These are phyloP conservation scores for Talaromyces nanjingensis DNA, from an alignment of 495 filamentous ascomycete species.

Conservation along the genomic window DNA sequence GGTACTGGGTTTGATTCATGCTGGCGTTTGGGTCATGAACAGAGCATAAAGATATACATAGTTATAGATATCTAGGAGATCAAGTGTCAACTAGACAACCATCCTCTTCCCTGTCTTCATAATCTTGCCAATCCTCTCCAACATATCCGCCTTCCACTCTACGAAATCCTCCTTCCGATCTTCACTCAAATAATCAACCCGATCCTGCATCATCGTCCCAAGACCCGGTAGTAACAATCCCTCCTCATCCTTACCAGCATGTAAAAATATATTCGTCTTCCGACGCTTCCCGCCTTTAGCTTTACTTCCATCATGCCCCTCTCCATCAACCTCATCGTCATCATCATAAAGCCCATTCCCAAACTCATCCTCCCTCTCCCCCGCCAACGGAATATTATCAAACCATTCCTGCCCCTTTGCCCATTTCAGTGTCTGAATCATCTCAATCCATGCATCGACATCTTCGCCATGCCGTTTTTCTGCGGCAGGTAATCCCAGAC, in stretches of 20 bases:
- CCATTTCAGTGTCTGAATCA: slow-evolving; percentile 54
- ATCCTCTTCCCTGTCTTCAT: slow-evolving; percentile 9
- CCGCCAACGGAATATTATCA: slow-evolving; percentile 40
- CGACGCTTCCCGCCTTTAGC: slow-evolving; percentile 15
- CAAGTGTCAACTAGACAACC: neutral
- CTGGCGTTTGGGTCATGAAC: neutral
- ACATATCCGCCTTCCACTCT: slow-evolving; percentile 64
- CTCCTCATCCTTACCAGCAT: slow-evolving; percentile 20
- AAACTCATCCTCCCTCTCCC: slow-evolving; percentile 34
- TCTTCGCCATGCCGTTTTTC: slow-evolving; percentile 40
- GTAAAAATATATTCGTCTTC: slow-evolving; percentile 15
- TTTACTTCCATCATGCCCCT: slow-evolving; percentile 9
- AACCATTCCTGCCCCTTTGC: slow-evolving; percentile 62
- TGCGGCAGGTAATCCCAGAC: slow-evolving; percentile 27
- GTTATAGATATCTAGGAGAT: neutral
- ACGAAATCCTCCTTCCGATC: slow-evolving; percentile 58
- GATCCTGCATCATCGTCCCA: slow-evolving; percentile 80
- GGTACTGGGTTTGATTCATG: no score
- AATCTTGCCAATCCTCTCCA: slow-evolving; percentile 33
- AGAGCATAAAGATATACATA: neutral
- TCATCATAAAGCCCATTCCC: slow-evolving; percentile 21
- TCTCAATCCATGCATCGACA: slow-evolving; percentile 51
- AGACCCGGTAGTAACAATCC: slow-evolving; percentile 46
- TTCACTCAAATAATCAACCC: slow-evolving; percentile 73
- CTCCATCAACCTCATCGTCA: slow-evolving; percentile 30